These are phyloP conservation scores for Hypoxylon perforatum DNA, from an alignment of 495 filamentous ascomycete genomes.

Conservation along the genomic window DNA sequence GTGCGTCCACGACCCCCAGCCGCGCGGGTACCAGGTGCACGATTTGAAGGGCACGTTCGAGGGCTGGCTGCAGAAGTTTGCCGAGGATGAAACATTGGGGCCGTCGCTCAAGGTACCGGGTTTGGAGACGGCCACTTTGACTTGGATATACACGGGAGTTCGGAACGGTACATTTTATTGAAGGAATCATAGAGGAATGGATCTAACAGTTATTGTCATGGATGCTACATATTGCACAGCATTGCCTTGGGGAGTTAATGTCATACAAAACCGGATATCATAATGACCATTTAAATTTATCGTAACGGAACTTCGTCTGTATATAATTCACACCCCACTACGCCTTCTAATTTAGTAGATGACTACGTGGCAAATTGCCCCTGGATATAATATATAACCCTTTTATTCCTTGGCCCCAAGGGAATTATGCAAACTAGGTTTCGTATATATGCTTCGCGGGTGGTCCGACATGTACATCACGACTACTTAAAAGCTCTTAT, in stretches of 20 bases:
- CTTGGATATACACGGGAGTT: conserved; percentile 44
- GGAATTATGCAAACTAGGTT: background rate
- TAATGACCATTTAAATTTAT: too few relatives aligned
- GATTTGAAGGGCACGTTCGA: conserved; percentile 45
- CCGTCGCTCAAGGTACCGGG: conserved; percentile 28
- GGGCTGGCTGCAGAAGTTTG: conserved; percentile 37
- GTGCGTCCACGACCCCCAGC: conserved; percentile 38
- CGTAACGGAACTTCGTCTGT: too few relatives aligned
- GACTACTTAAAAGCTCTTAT: background rate
- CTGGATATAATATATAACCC: background rate
- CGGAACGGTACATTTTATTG: conserved; percentile 25
- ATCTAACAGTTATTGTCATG: background rate
- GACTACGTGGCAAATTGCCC: background rate
- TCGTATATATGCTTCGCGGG: background rate
- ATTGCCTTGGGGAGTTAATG: background rate
- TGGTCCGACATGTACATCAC: background rate
- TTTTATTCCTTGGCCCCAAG: background rate
- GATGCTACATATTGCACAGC: background rate
- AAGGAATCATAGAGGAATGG: background rate
- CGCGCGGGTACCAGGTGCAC: conserved; percentile 40
- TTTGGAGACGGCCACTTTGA: conserved; percentile 43
- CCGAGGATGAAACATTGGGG: conserved; percentile 26
- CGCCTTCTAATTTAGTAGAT: too few relatives aligned
- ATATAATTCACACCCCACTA: too few relatives aligned
- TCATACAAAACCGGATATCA: too few relatives aligned